Percentiles rank a stretch among this genome's conserved stretches.
These are phyloP conservation scores for Venturia carpophila DNA, from an alignment of 2,329 filamentous ascomycete genomes.

Conservation along the genomic window DNA sequence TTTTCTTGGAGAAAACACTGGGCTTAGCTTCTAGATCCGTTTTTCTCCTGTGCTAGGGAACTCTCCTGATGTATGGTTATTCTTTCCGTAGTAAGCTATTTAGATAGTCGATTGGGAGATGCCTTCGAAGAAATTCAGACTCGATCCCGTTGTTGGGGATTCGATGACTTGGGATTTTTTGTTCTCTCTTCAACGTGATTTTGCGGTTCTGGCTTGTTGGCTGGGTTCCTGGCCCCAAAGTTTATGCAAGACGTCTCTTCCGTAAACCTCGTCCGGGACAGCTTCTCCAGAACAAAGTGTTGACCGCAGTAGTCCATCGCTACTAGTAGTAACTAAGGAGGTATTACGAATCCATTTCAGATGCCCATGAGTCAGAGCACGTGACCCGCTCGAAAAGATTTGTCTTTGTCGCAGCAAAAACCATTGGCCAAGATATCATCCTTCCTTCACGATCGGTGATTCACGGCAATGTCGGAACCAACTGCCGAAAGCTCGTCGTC, in stretches of 20 bases:
- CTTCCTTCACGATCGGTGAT: not conserved
- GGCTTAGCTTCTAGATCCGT: not conserved
- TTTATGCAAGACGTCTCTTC: too few species aligned
- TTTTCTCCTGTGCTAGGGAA: not conserved
- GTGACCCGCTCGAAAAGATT: not conserved
- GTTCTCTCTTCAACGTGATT: not conserved
- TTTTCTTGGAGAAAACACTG: not conserved
- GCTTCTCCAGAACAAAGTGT: too few species aligned
- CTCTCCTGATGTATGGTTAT: not conserved
- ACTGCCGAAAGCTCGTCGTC: not conserved
- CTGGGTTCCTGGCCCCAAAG: too few species aligned
- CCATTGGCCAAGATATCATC: not conserved
- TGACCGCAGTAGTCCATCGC: too few species aligned
- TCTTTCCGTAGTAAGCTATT: not conserved
- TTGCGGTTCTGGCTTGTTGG: not conserved
- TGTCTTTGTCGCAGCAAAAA: not conserved
- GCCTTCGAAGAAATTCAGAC: not conserved
- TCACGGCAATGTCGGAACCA: not conserved
- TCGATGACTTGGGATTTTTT: not conserved
- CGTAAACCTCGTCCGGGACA: too few species aligned
- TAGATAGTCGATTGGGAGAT: not conserved
- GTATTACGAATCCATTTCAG: too few species aligned
- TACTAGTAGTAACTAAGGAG: too few species aligned
- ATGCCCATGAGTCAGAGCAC: not conserved
- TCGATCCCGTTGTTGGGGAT: not conserved